phyloP scores from a whole-genome alignment of 352 stramenopile genomes.

The Pythium folliculosum region DNA sequence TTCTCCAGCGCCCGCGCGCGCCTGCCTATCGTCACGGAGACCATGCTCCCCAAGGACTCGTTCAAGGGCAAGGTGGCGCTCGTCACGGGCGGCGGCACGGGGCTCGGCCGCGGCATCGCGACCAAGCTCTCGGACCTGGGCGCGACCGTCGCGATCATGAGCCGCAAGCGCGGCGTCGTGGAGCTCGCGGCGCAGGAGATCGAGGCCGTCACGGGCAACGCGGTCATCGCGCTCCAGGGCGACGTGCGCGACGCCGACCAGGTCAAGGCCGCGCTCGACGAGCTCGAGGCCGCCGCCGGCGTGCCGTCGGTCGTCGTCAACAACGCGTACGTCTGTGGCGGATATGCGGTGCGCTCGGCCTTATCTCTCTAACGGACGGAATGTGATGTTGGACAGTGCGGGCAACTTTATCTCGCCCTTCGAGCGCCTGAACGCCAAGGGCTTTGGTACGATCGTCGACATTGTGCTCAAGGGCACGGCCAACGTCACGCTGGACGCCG shows the following conservation, averaged over 20 bases:
- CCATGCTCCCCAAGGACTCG: constrained; percentile 67
- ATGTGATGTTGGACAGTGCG: constrained; percentile 49
- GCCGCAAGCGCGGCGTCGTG: constrained; percentile 90
- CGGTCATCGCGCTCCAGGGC: constrained; percentile 64
- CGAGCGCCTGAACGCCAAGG: constrained; percentile 91
- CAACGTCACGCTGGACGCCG: constrained; percentile 82
- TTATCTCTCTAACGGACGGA: constrained; percentile 43
- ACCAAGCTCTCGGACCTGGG: constrained; percentile 93
- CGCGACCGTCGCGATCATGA: constrained; percentile 94
- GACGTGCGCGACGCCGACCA: constrained; percentile 91
- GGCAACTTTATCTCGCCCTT: constrained; percentile 96
- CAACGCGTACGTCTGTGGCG: constrained; percentile 51
- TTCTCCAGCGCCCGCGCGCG: constrained; percentile 26
- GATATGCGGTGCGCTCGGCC: not conserved
- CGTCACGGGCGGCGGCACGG: constrained; percentile 94
- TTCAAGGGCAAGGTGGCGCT: constrained; percentile 89
- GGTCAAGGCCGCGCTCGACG: constrained; percentile 84
- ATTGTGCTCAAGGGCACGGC: constrained; percentile 91
- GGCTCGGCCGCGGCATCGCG: constrained; percentile 94
- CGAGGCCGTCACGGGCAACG: constrained; percentile 56
- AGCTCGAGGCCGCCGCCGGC: constrained; percentile 64
- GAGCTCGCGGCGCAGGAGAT: constrained; percentile 84
- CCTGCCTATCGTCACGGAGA: constrained; percentile 41
- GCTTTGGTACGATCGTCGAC: constrained; percentile 96
- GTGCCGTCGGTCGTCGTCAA: constrained; percentile 81